Evolutionary conservation across 2,329 filamentous ascomycete species (phyloP).

Genomic region (Ceratocystis eucalypticola): DNA sequence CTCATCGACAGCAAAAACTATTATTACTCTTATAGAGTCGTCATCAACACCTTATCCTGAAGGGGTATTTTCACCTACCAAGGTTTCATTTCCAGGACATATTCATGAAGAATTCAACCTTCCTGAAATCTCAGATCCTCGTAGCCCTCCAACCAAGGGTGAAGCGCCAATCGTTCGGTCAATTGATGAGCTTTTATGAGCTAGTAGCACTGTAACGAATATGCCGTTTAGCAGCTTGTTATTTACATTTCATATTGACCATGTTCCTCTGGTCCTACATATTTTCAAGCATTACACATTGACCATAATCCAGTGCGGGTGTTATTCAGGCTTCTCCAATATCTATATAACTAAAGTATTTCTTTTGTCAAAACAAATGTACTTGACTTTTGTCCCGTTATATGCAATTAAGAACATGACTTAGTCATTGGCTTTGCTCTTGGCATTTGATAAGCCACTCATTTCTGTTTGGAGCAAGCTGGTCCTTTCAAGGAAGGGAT

Average conservation of each 20-base stretch:
- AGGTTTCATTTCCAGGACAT: conserved; percentile 41
- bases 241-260: background rate
- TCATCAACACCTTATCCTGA: conserved; percentile 37
- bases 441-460: too few species aligned
- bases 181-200: conserved; percentile 55
- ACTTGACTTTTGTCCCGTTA: too few species aligned
- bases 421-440: too few species aligned
- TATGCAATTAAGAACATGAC: too few species aligned
- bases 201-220: background rate
- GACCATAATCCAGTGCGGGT: too few species aligned
- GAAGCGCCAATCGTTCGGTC: conserved; percentile 63
- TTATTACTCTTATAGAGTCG: conserved; percentile 40
- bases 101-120: conserved; percentile 39
- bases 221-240: background rate
- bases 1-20: conserved; percentile 25
- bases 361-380: too few species aligned
- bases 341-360: too few species aligned
- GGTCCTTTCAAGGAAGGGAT: too few species aligned
- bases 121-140: conserved; percentile 45
- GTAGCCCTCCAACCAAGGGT: conserved; percentile 61
- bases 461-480: too few species aligned
- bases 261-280: too few species aligned
- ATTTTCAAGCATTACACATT: too few species aligned
- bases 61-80: conserved; percentile 40
- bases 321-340: too few species aligned